Evolutionary conservation across 768 basidiomycete genomes (phyloP).

Genomic region (Amanita inopinata): DNA sequence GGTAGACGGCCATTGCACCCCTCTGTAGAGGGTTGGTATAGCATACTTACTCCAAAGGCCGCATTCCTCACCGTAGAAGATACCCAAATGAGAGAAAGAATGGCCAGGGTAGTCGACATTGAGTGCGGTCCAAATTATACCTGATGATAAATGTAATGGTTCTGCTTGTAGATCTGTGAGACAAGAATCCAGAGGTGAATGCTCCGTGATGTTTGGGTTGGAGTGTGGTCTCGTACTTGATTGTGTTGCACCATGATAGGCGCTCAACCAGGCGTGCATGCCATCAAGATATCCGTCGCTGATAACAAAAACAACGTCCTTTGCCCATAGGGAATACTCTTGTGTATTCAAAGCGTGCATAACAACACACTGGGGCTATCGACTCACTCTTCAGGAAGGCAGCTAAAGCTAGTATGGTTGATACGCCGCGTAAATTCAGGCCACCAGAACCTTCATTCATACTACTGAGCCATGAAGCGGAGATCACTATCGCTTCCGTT

Average conservation of each 20-base stretch:
- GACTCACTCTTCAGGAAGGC: slow-evolving; percentile 68
- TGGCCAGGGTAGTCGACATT: slow-evolving; percentile 95
- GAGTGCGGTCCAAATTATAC: slow-evolving; percentile 92
- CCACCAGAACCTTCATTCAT: slow-evolving; percentile 44
- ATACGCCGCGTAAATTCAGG: slow-evolving; percentile 77
- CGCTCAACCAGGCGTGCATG: slow-evolving; percentile 84
- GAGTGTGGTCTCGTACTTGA: slow-evolving; percentile 35
- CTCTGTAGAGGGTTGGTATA: slow-evolving; percentile 39
- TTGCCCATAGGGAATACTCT: slow-evolving; percentile 92
- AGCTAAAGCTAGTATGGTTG: slow-evolving; percentile 81
- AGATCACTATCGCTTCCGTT: slow-evolving; percentile 84
- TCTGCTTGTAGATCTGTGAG: slow-evolving; percentile 56
- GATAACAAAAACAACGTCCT: slow-evolving; percentile 85
- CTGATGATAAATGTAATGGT: slow-evolving; percentile 55
- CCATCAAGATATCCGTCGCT: slow-evolving; percentile 87
- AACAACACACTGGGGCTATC: not conserved
- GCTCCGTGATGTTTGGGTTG: slow-evolving; percentile 2
- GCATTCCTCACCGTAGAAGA: slow-evolving; percentile 70
- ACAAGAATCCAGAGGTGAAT: too few species aligned
- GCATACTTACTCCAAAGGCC: not conserved
- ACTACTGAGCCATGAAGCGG: slow-evolving; percentile 82
- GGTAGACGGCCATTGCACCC: slow-evolving; percentile 91
- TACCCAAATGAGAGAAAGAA: slow-evolving; percentile 91
- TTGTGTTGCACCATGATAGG: slow-evolving; percentile 67
- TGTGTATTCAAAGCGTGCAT: slow-evolving; percentile 7